Conservation (phyloP, 2,329 filamentous ascomycete species). For the Chaetomium globosum region DNA sequence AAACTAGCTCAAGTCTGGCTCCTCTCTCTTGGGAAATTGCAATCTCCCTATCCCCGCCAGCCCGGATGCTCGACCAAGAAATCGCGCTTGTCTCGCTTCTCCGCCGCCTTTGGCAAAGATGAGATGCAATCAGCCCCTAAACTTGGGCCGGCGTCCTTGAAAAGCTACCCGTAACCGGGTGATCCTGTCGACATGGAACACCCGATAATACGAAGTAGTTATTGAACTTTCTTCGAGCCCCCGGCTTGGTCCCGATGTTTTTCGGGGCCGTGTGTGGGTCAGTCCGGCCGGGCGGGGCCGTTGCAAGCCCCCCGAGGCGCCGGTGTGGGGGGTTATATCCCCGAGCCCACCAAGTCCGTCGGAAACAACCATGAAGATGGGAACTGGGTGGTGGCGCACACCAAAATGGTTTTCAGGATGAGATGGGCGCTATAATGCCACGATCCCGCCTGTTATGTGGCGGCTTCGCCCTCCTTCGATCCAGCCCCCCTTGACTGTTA, state of each 20-base stretch:
- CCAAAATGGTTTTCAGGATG: not conserved
- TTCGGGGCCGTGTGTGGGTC: conserved; percentile 3
- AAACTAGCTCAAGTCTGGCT: not conserved
- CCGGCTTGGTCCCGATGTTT: not conserved
- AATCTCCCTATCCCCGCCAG: not conserved
- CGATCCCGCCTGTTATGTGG: not conserved
- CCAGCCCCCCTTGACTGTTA: not conserved
- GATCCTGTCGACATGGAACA: not conserved
- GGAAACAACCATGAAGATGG: not conserved
- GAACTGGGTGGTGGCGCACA: not conserved
- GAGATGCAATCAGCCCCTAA: not conserved
- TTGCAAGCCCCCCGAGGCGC: not conserved
- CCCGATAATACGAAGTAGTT: not conserved
- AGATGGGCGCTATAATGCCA: not conserved
- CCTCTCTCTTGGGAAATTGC: not conserved
- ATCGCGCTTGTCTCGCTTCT: not conserved
- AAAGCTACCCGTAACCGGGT: not conserved
- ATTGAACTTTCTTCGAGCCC: not conserved
- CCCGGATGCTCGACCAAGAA: not conserved
- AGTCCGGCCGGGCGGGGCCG: not conserved
- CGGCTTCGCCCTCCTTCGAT: not conserved
- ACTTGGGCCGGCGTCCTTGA: not conserved
- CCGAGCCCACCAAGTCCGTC: not conserved
- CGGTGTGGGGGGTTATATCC: not conserved
- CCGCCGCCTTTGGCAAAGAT: not conserved